Evolutionary conservation across 495 filamentous ascomycete species (phyloP).

Genomic region (Oidiodendron maius): DNA sequence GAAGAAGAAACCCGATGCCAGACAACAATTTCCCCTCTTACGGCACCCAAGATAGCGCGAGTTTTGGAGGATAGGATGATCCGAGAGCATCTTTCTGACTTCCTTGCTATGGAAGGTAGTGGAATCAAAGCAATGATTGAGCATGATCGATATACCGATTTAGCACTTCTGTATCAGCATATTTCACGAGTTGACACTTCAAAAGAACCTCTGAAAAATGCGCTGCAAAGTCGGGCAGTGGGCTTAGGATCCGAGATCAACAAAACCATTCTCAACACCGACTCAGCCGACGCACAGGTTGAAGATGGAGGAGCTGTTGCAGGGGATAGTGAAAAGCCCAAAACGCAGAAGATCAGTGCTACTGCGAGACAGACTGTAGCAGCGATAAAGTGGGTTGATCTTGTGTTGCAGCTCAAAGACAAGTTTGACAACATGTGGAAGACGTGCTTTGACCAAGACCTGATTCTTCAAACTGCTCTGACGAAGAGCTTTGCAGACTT

Average conservation of each 20-base stretch:
- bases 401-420: conserved; percentile 76
- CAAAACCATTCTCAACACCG: conserved; percentile 39
- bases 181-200: conserved; percentile 72
- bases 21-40: conserved; percentile 66
- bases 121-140: conserved; percentile 89
- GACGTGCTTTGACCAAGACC: conserved; percentile 64
- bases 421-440: conserved; percentile 81
- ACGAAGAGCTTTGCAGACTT: conserved; percentile 82
- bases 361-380: conserved; percentile 59
- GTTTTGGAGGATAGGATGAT: conserved; percentile 83
- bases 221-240: conserved; percentile 67
- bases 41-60: conserved; percentile 63
- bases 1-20: conserved; percentile 80
- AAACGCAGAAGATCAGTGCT: conserved; percentile 38
- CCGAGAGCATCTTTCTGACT: conserved; percentile 64
- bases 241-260: conserved; percentile 82
- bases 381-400: conserved; percentile 94
- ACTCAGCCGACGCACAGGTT: conserved; percentile 17
- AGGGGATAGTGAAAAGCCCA: conserved; percentile 39
- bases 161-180: conserved; percentile 71
- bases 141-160: conserved; percentile 71
- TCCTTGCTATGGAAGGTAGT: conserved; percentile 76
- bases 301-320: conserved; percentile 28
- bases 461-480: conserved; percentile 71
- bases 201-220: conserved; percentile 62